Conservation (phyloP, 2,329 filamentous ascomycete species). For the Neodidymelliopsis sp. region DNA sequence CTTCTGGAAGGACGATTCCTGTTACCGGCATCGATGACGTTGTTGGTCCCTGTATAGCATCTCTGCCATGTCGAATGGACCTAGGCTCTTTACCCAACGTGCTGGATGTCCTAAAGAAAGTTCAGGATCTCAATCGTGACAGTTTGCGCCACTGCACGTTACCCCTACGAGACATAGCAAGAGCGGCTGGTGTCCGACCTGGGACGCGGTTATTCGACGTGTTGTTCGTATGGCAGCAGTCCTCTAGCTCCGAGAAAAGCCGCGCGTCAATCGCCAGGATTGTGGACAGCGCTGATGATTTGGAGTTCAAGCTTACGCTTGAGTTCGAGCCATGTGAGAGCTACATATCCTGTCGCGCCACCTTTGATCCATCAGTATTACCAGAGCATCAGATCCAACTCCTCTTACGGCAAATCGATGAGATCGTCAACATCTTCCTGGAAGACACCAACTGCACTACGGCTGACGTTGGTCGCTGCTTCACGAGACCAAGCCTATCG, state of each 20-base stretch:
- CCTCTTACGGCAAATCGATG: slow-evolving; percentile 68
- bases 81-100: slow-evolving; percentile 60
- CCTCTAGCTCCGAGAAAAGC: slow-evolving; percentile 53
- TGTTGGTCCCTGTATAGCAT: slow-evolving; percentile 80
- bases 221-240: slow-evolving; percentile 86
- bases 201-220: slow-evolving; percentile 74
- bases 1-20: slow-evolving; percentile 80
- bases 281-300: slow-evolving; percentile 69
- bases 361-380: slow-evolving; percentile 63
- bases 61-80: slow-evolving; percentile 75
- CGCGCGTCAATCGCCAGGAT: slow-evolving; percentile 58
- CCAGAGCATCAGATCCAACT: slow-evolving; percentile 62
- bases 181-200: slow-evolving; percentile 62
- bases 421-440: slow-evolving; percentile 57
- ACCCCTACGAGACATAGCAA: slow-evolving; percentile 74
- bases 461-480: slow-evolving; percentile 28
- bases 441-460: slow-evolving; percentile 46
- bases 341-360: slow-evolving; percentile 60
- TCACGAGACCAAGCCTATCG: slow-evolving; percentile 44
- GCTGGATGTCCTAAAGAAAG: slow-evolving; percentile 66
- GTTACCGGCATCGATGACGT: slow-evolving; percentile 74
- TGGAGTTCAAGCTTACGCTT: slow-evolving; percentile 78
- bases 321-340: slow-evolving; percentile 72
- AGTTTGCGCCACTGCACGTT: slow-evolving; percentile 70
- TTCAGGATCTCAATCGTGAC: slow-evolving; percentile 71